phyloP scores from a whole-genome alignment of 2,329 filamentous ascomycete species.

The Fusarium nurragi region DNA sequence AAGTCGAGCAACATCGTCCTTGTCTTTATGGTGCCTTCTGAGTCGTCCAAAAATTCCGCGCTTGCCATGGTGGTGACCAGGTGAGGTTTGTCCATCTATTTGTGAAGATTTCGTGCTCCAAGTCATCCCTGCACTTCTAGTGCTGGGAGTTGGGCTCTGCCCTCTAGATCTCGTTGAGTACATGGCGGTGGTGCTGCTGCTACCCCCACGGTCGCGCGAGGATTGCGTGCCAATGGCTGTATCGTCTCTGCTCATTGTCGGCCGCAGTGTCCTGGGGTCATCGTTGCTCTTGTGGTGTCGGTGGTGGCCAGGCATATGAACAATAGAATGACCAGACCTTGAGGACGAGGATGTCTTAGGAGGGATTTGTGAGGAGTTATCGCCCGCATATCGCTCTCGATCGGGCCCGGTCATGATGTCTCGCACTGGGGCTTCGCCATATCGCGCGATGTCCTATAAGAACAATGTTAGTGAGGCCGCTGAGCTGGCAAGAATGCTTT shows the following conservation, averaged over 20 bases:
- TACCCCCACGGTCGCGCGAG: slow-evolving; percentile 61
- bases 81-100: slow-evolving; percentile 67
- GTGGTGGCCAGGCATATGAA: slow-evolving; percentile 72
- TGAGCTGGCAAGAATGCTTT: slow-evolving; percentile 4
- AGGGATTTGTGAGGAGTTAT: slow-evolving; percentile 58
- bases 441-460: slow-evolving; percentile 75
- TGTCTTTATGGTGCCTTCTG: slow-evolving; percentile 65
- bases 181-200: slow-evolving; percentile 55
- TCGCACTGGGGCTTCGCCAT: slow-evolving; percentile 80
- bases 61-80: slow-evolving; percentile 63
- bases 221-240: slow-evolving; percentile 60
- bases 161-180: slow-evolving; percentile 67
- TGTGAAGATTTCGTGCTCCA: slow-evolving; percentile 60
- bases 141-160: slow-evolving; percentile 83
- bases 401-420: slow-evolving; percentile 75
- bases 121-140: slow-evolving; percentile 63
- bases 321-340: slow-evolving; percentile 66
- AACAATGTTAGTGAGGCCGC: slow-evolving; percentile 38
- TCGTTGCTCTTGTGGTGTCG: slow-evolving; percentile 77
- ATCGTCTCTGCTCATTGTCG: slow-evolving; percentile 80
- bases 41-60: slow-evolving; percentile 62
- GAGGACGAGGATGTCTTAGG: slow-evolving; percentile 71
- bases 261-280: slow-evolving; percentile 71
- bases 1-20: slow-evolving; percentile 53
- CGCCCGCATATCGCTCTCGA: slow-evolving; percentile 70